Conservation (phyloP, 1,284 basidiomycete genomes). For the Schizopora paradoxa region DNA sequence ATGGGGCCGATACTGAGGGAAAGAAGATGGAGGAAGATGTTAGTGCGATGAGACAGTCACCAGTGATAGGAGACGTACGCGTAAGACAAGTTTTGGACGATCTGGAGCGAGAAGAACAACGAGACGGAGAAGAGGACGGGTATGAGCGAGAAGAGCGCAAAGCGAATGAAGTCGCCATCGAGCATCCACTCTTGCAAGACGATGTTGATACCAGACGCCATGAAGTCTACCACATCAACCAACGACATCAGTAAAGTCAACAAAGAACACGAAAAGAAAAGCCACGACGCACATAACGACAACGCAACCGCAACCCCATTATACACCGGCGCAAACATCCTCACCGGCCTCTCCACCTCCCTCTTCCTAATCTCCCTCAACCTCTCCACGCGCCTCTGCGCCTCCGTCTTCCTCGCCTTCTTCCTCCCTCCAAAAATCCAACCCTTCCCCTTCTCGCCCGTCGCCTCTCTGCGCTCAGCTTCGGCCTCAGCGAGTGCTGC, state of each 20-base stretch:
- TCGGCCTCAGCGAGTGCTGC: not conserved
- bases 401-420: constrained; percentile 4
- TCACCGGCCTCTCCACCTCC: constrained; percentile 8
- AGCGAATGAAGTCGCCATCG: constrained; percentile 57
- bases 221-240: constrained; percentile 39
- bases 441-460: not conserved
- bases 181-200: constrained; percentile 63
- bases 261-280: constrained; percentile 4
- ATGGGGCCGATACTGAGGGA: constrained; percentile 62
- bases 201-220: constrained; percentile 49
- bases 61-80: constrained; percentile 28
- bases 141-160: constrained; percentile 54
- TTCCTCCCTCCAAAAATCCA: constrained; percentile 3
- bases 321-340: constrained; percentile 73
- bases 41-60: not conserved
- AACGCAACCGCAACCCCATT: constrained; percentile 65
- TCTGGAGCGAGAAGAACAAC: constrained; percentile 59
- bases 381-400: constrained; percentile 9
- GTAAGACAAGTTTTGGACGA: constrained; percentile 55
- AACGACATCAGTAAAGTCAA: not conserved
- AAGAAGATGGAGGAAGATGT: too few relatives aligned
- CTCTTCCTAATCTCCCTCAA: too few relatives aligned
- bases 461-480: too few relatives aligned
- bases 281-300: constrained; percentile 51
- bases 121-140: constrained; percentile 71